phyloP scores from a whole-genome alignment of 164 flowering plant genomes.

The Magnolia changhungtana region DNA sequence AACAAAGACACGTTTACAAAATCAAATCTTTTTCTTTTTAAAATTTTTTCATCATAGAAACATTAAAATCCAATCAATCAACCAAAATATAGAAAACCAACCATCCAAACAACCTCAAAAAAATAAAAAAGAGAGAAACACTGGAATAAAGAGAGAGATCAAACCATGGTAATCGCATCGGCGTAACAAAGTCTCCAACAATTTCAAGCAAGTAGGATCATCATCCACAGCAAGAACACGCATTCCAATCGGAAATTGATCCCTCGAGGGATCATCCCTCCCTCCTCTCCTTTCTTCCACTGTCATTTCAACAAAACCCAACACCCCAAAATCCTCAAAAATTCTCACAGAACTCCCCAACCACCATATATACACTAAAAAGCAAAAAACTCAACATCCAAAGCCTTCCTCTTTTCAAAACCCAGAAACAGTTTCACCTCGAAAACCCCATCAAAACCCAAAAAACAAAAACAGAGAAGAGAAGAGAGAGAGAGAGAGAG shows the following conservation, averaged over 20 bases:
- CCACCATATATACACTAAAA: neutral
- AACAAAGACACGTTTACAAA: neutral
- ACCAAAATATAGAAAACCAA: neutral
- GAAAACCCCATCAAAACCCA: neutral
- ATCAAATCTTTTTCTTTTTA: too few relatives aligned
- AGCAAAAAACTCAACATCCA: neutral
- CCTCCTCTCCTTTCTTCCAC: constrained; percentile 17
- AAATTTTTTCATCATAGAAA: neutral
- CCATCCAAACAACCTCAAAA: neutral
- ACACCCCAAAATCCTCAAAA: neutral
- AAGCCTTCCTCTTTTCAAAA: neutral
- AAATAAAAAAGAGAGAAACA: neutral
- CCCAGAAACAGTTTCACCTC: neutral
- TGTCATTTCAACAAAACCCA: constrained; percentile 30
- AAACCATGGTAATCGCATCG: constrained; percentile 55
- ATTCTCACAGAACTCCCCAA: neutral
- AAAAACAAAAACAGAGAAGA: too few relatives aligned
- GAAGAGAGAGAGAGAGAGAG: neutral
- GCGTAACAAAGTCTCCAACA: constrained; percentile 46
- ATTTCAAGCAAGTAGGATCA: constrained; percentile 49
- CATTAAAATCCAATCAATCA: neutral
- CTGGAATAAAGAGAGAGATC: neutral
- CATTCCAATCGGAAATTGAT: constrained; percentile 59
- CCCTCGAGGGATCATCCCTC: neutral
- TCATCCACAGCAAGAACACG: constrained; percentile 68